Percentiles rank a stretch among this genome's conserved stretches.
Conservation (phyloP, 257 asterid species). For the Solanum bukasovii region DNA sequence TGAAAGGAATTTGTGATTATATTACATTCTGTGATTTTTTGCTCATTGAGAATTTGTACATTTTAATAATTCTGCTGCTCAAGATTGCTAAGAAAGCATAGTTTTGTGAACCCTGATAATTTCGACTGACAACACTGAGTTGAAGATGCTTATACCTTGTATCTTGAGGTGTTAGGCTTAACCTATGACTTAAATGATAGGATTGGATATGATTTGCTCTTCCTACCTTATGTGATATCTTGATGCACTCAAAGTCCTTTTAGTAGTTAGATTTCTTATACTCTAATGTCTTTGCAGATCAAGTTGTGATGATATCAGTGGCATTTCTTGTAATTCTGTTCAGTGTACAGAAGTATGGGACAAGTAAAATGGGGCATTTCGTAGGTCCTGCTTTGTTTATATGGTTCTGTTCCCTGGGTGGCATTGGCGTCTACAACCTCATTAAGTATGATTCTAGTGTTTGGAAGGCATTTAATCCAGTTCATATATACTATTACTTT, state of each 20-base stretch:
- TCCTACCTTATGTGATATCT: not conserved
- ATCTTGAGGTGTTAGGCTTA: not conserved
- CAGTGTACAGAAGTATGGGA: slow-evolving; percentile 90
- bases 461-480: slow-evolving; percentile 74
- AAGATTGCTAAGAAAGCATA: not conserved
- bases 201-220: not conserved
- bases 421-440: slow-evolving; percentile 91
- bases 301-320: slow-evolving; percentile 79
- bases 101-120: not conserved
- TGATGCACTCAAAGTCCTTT: not conserved
- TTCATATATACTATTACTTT: slow-evolving; percentile 80
- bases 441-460: slow-evolving; percentile 70
- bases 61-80: not conserved
- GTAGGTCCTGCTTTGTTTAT: slow-evolving; percentile 94
- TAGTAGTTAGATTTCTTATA: not conserved
- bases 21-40: not conserved
- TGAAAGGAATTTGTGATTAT: not conserved
- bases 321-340: slow-evolving; percentile 77
- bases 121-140: not conserved
- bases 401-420: slow-evolving; percentile 96
- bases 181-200: not conserved
- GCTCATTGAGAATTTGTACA: not conserved
- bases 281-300: slow-evolving; percentile 50
- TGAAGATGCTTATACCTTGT: not conserved
- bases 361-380: slow-evolving; percentile 86